Conservation (phyloP, 176 grass and related monocot genomes). For the Chloris gayana region DNA sequence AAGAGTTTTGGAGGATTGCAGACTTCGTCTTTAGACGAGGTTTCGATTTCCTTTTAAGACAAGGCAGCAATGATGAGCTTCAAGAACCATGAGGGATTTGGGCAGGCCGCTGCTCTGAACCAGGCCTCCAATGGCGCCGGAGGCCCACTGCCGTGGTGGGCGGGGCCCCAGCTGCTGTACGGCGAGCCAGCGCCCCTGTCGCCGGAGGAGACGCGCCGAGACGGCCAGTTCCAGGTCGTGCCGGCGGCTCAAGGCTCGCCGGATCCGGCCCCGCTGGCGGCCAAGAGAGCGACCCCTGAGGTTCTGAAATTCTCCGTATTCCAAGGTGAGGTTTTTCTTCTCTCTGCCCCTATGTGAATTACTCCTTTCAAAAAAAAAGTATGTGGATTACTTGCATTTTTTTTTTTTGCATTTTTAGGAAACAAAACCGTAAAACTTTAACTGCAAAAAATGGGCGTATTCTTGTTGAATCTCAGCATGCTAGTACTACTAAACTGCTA, state of each 20-base stretch:
- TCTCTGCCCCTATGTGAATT: not conserved
- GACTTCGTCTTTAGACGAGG: not conserved
- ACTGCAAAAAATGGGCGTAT: not conserved
- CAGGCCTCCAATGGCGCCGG: conserved; percentile 39
- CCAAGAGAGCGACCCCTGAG: conserved; percentile 46
- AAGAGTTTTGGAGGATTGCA: conserved; percentile 10
- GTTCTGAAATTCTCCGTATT: conserved; percentile 68
- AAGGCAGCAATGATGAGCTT: conserved; percentile 51
- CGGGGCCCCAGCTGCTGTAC: conserved; percentile 62
- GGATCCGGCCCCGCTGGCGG: conserved; percentile 30
- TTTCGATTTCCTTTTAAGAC: not conserved
- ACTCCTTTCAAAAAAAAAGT: too few species aligned
- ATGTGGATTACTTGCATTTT: not conserved
- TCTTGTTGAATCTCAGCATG: conserved; percentile 36
- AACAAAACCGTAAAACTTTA: not conserved
- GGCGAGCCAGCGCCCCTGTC: conserved; percentile 52
- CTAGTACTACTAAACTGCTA: not conserved
- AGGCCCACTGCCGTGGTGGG: conserved; percentile 66
- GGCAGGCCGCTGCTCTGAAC: conserved; percentile 25
- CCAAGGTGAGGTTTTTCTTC: conserved; percentile 53
- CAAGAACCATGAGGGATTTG: conserved; percentile 51
- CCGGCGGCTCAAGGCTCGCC: conserved; percentile 40
- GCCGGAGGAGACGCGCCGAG: conserved; percentile 43
- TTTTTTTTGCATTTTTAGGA: not conserved
- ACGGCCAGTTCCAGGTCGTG: conserved; percentile 57